Percentiles rank a stretch among this genome's conserved stretches.
phyloP scores from a whole-genome alignment of 352 stramenopile species.

The Phytophthora kernoviae region DNA sequence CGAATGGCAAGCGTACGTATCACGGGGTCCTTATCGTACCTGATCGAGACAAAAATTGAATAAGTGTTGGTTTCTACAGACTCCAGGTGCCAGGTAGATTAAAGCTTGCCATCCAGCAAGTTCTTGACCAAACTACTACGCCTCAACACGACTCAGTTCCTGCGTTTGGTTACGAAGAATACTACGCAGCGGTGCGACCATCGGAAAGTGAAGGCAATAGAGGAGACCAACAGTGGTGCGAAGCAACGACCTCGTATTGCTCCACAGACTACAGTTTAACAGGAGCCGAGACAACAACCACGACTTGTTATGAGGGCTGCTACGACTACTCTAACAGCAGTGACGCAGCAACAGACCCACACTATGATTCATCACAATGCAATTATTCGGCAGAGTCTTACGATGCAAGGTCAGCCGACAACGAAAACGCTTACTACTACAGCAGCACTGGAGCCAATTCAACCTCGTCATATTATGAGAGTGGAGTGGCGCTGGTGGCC shows the following conservation, averaged over 20 bases:
- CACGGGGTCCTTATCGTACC: no score
- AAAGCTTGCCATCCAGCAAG: conserved; percentile 71
- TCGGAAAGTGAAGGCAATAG: conserved; percentile 10
- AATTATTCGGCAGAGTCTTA: conserved; percentile 12
- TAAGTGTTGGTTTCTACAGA: conserved; percentile 19
- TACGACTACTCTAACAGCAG: conserved; percentile 17
- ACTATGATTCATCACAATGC: conserved; percentile 8
- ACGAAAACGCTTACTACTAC: conserved; percentile 19
- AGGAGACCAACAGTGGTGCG: conserved; percentile 12
- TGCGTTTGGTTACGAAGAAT: conserved; percentile 29
- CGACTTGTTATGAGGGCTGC: conserved; percentile 12
- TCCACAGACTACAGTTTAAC: conserved; percentile 3
- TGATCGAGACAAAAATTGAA: not conserved
- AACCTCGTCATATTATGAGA: conserved; percentile 10
- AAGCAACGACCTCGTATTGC: conserved; percentile 5
- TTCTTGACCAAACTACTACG: conserved; percentile 45
- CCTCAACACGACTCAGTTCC: conserved; percentile 8
- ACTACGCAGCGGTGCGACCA: conserved; percentile 22
- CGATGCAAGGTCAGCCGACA: conserved; percentile 2
- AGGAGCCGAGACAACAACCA: conserved; percentile 8
- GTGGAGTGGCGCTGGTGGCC: conserved; percentile 4
- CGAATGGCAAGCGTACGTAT: conserved; percentile 63
- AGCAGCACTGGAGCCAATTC: not conserved
- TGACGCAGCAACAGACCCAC: conserved; percentile 7
- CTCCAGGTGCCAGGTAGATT: conserved; percentile 57